A percentile compares a stretch with the other conserved stretches of the same genome.
phyloP scores from a whole-genome alignment of 2,329 filamentous ascomycete species.

The Trematosphaeria pertusa region DNA sequence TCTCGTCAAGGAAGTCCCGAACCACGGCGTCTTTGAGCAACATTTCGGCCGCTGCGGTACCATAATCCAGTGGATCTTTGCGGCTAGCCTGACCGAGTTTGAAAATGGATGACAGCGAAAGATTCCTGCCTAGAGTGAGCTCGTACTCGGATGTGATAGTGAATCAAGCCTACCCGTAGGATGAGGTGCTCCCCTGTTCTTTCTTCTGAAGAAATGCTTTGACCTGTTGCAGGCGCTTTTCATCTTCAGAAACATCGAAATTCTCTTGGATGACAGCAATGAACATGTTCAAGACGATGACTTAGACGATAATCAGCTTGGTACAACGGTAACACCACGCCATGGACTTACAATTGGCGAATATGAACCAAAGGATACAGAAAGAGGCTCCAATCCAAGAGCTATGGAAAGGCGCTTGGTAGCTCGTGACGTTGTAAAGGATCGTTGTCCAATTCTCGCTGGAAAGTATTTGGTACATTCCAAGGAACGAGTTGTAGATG shows the following conservation, averaged over 20 bases:
- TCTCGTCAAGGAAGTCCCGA: slow-evolving; percentile 87
- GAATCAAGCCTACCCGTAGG: slow-evolving; percentile 56
- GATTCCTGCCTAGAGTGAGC: slow-evolving; percentile 59
- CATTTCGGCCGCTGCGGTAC: slow-evolving; percentile 92
- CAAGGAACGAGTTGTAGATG: slow-evolving; percentile 94
- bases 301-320: slow-evolving; percentile 27
- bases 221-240: slow-evolving; percentile 95
- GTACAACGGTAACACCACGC: neutral
- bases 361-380: slow-evolving; percentile 92
- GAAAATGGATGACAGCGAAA: slow-evolving; percentile 73
- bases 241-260: slow-evolving; percentile 97
- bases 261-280: slow-evolving; percentile 99
- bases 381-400: slow-evolving; percentile 93
- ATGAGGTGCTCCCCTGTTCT: slow-evolving; percentile 73
- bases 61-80: slow-evolving; percentile 89
- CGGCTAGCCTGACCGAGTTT: slow-evolving; percentile 67
- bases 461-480: slow-evolving; percentile 96
- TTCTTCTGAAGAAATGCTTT: slow-evolving; percentile 92
- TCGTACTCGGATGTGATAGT: neutral
- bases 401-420: slow-evolving; percentile 70
- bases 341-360: slow-evolving; percentile 71
- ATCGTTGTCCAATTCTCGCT: slow-evolving; percentile 96
- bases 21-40: slow-evolving; percentile 95
- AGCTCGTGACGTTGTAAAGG: slow-evolving; percentile 80
- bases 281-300: slow-evolving; percentile 99